Conservation (phyloP, 345 rosid species). For the Rhodamnia rubescens region DNA sequence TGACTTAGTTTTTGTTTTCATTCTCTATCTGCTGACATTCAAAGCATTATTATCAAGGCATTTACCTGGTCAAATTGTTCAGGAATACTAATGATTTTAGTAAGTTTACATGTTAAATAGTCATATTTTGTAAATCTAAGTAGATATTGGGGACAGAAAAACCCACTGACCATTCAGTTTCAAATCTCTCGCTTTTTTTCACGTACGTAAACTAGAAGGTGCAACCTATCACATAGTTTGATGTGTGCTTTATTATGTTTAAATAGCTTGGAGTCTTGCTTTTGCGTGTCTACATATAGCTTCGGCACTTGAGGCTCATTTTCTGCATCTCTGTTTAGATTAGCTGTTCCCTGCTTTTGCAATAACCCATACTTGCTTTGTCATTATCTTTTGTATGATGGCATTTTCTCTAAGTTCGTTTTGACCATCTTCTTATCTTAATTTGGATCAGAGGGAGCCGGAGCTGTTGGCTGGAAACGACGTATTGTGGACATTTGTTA, state of each 20-base stretch:
- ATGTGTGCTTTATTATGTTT: neutral
- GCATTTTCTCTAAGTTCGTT: neutral
- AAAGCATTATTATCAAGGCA: neutral
- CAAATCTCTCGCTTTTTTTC: neutral
- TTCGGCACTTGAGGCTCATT: neutral
- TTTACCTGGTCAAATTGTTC: neutral
- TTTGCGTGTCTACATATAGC: neutral
- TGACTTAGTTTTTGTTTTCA: neutral
- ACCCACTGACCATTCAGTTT: neutral
- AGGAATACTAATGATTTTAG: neutral
- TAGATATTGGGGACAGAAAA: neutral
- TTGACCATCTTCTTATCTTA: neutral
- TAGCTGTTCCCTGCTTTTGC: neutral
- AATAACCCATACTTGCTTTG: neutral
- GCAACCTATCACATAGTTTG: neutral
- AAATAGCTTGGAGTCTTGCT: neutral
- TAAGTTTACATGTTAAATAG: neutral
- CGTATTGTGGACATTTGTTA: conserved; percentile 93
- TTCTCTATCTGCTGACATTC: neutral
- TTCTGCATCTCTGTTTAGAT: neutral
- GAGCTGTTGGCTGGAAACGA: conserved; percentile 89
- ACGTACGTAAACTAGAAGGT: neutral
- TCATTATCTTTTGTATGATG: neutral
- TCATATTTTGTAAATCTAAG: neutral
- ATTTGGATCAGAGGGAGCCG: conserved; percentile 65